A percentile compares a stretch with the other conserved stretches of the same genome.
Conservation (phyloP, 2,329 filamentous ascomycete genomes). For the Fusarium sp. region DNA sequence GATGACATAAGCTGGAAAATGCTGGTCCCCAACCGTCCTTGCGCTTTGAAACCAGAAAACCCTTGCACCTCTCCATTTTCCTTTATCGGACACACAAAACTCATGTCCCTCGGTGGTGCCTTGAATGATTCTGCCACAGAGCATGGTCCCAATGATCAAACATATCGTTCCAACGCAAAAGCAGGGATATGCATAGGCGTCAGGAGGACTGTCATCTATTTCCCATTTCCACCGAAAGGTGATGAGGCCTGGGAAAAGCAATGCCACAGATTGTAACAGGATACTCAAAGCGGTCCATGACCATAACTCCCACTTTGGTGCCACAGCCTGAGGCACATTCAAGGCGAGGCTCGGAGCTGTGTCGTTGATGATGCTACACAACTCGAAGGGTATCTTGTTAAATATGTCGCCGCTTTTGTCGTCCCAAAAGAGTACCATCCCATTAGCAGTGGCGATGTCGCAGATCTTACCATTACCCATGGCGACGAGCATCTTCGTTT, state of each 20-base stretch:
- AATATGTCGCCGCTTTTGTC: too few species aligned
- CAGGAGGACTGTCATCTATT: neutral
- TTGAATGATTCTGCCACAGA: neutral
- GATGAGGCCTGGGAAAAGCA: neutral
- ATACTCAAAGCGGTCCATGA: too few species aligned
- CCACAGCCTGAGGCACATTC: too few species aligned
- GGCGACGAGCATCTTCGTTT: too few species aligned
- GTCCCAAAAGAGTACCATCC: too few species aligned
- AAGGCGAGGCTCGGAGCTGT: too few species aligned
- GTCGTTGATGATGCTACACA: too few species aligned
- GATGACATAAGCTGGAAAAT: neutral
- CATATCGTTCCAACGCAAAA: neutral
- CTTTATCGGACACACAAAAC: rapidly evolving
- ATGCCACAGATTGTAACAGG: neutral
- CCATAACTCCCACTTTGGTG: too few species aligned
- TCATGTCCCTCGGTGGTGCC: neutral
- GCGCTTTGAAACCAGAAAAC: neutral
- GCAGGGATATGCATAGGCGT: neutral
- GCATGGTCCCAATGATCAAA: neutral
- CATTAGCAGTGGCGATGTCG: too few species aligned
- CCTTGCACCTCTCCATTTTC: neutral
- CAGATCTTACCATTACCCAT: too few species aligned
- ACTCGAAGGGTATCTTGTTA: rapidly evolving
- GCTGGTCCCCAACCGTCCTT: neutral
- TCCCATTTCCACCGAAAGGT: neutral